These are phyloP conservation scores for Austroboletus eburneus DNA, from an alignment of 768 basidiomycete genomes.

Conservation along the genomic window DNA sequence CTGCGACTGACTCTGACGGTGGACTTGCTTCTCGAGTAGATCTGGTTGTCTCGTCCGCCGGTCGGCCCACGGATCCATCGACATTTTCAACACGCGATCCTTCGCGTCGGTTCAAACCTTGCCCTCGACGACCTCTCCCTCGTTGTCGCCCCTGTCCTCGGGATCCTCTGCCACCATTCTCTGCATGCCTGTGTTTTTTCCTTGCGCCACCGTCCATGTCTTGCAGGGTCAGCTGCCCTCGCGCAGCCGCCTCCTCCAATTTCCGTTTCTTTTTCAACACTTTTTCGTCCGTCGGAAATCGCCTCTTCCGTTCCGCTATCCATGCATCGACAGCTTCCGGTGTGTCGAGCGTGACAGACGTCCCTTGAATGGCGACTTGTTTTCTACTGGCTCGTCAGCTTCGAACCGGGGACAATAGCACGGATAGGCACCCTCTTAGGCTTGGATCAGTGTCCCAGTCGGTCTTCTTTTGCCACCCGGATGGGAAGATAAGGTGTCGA, in stretches of 20 bases:
- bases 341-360: constrained; percentile 68
- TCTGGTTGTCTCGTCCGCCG: background rate
- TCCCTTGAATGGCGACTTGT: constrained; percentile 73
- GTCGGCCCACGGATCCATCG: background rate
- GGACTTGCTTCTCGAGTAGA: constrained; percentile 4
- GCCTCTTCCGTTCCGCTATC: constrained; percentile 83
- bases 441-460: constrained; percentile 85
- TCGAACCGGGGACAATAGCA: background rate
- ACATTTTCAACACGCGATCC: background rate
- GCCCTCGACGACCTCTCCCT: constrained; percentile 31
- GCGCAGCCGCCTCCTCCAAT: constrained; percentile 70
- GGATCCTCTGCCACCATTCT: background rate
- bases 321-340: constrained; percentile 80
- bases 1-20: constrained; percentile 27
- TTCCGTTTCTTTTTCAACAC: constrained; percentile 81
- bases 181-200: constrained; percentile 41
- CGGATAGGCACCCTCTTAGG: constrained; percentile 59
- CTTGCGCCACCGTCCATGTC: constrained; percentile 38
- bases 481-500: constrained; percentile 79
- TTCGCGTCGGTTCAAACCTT: constrained; percentile 1
- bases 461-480: constrained; percentile 58
- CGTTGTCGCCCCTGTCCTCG: constrained; percentile 17
- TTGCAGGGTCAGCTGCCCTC: constrained; percentile 63
- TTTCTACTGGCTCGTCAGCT: constrained; percentile 44
- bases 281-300: constrained; percentile 71